Percentiles rank a stretch among this genome's conserved stretches.
Evolutionary conservation across 805 yeast genomes (phyloP).

Genomic region (Dipodascus geniculatus): DNA sequence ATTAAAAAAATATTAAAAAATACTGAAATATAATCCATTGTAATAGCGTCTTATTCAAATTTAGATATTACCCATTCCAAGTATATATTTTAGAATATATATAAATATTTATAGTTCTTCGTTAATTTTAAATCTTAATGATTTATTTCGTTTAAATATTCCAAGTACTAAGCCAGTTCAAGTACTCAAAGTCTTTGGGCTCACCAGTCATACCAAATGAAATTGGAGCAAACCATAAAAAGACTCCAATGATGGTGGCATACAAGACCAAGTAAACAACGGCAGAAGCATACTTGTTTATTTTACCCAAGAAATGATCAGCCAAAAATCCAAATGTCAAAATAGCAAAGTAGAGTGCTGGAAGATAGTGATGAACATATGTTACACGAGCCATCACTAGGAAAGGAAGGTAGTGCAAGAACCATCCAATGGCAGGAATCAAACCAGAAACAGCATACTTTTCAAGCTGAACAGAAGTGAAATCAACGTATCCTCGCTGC

Average conservation of each 20-base stretch:
- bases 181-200: slow-evolving; percentile 34
- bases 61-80: neutral
- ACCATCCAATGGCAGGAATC: slow-evolving; percentile 86
- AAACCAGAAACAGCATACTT: slow-evolving; percentile 51
- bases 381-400: slow-evolving; percentile 92
- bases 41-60: neutral
- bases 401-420: slow-evolving; percentile 79
- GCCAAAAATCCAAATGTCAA: slow-evolving; percentile 55
- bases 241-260: slow-evolving; percentile 41
- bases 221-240: slow-evolving; percentile 51
- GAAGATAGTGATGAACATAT: slow-evolving; percentile 92
- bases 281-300: slow-evolving; percentile 16
- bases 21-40: neutral
- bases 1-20: neutral
- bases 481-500: slow-evolving; percentile 56
- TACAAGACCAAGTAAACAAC: slow-evolving; percentile 37
- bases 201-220: slow-evolving; percentile 72
- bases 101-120: neutral
- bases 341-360: slow-evolving; percentile 91
- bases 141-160: slow-evolving; percentile 30
- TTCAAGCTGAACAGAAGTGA: slow-evolving; percentile 32
- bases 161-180: slow-evolving; percentile 50
- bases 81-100: neutral
- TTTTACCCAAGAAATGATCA: slow-evolving; percentile 33
- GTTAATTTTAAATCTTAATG: neutral